Base-by-base conservation (phyloP, 306 rosid species). In the Crataegus laevigata region DNA sequence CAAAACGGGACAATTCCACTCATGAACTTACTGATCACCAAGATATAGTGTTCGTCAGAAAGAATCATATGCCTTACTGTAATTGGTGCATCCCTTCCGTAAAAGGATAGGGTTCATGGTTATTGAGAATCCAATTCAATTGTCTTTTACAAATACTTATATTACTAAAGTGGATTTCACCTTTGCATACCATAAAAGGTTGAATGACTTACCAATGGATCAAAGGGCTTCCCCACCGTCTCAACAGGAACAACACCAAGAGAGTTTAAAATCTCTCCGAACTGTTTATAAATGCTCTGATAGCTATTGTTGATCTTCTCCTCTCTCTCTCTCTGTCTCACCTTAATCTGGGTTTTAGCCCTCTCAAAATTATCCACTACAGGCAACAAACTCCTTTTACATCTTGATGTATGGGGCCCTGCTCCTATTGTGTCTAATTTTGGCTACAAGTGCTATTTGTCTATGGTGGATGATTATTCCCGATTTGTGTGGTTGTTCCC, bases 291-390 rank as follows among this genome's bases (percentile, higher is more conserved):
- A 77, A 94, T 94, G 84, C 94, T 91, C 79, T 91, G 98, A 78
- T 94, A 94, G 85, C 98, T 94, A 80, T 86, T 91, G 83, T 61
- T 91, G 85, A 94, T 86, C 85, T 91, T 94, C 81, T 90, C 94
- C n/a, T n/a, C n/a, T n/a, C 69, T 94, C 98, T 72, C 88, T 96
- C 82, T 91, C 97, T 11, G 93, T 91, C 86, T 88, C 81, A 91
- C 84, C 82, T 94, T 94, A 55, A 94, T 88, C 82, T 91, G 97
- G 64, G 89, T 0, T 84, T 87, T 91, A 43, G 98, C 98, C 81
- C 98, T 91, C 90, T 94, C 98, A 77, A 94, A 94, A 85, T 94
- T 94, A 87, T 94, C 98, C 82, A 94, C 66, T 15, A 94, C 91
- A 21, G 85, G 61, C 77, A 94, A 87, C 73, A 94, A 82, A 77